Base-by-base conservation (phyloP, 2,329 filamentous ascomycete genomes). In the Xylaria sp. region DNA sequence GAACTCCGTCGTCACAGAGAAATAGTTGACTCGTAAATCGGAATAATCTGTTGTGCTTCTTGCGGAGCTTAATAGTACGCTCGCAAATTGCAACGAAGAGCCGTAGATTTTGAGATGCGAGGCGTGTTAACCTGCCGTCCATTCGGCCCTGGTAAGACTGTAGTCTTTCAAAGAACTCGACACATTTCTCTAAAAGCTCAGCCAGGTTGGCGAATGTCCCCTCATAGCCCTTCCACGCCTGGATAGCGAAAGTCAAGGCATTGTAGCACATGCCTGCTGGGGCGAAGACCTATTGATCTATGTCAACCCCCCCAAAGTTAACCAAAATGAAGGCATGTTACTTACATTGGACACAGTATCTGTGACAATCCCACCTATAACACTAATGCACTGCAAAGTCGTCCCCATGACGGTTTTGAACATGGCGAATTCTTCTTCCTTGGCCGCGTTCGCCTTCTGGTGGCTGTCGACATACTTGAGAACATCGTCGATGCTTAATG, bases 51-150 rank as follows among this genome's bases (percentile, higher is more conserved):
- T 54, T 54, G 55, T 72, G 72, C 61, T 76, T 76, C 58, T 64
- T 70, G 2, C 69, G 67, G 40, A 76, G 46, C 53, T 69, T 70
- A 29, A 76, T 72, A 1, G 63, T 68, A 11, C 69, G 71, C 37
- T 76, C 72, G 54, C 75, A 77, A 35, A 76, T 72, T 44, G 74
- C 71, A 25, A 77, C 73, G 48, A 77, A 77, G 2, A 77, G 60
- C 44, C 71, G 67, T n/a, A 77, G 69, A 49, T 77, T 73, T 56
- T 75, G 71, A 54, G 71, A 75, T 7, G 74, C 72, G 9, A 77
- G 62, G 27, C 70, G 72, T 5, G 68, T 68, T 13, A 77, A 67
- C 35, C 64, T 71, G 15, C 68, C 53, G 51, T 76, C 75, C 73
- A 76, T 76, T 29, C 64, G 66, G 4, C 68, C 68, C 25, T 70